Conservation (phyloP, 2,329 filamentous ascomycete genomes). For the Plectosphaerella sp. region DNA sequence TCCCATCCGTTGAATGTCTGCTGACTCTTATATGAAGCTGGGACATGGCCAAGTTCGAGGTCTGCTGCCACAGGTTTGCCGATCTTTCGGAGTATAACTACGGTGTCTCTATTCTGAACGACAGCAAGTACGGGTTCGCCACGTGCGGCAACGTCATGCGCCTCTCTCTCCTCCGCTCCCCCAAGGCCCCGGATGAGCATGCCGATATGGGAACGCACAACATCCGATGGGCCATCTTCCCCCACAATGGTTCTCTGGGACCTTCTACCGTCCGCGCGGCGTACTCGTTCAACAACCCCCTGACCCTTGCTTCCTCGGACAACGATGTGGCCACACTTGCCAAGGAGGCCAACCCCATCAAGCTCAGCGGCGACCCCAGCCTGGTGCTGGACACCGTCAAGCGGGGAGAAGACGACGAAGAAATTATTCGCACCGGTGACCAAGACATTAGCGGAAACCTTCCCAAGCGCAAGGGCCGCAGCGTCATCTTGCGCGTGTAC, state of each 20-base stretch:
- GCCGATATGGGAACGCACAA: constrained; percentile 89
- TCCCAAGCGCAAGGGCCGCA: constrained; percentile 64
- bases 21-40: constrained; percentile 42
- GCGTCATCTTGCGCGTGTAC: constrained; percentile 80
- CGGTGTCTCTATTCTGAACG: constrained; percentile 88
- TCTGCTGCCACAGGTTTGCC: constrained; percentile 92
- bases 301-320: constrained; percentile 48
- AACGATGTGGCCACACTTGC: constrained; percentile 22
- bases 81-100: constrained; percentile 85
- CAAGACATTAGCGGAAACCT: constrained; percentile 52
- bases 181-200: constrained; percentile 88
- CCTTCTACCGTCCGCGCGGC: constrained; percentile 74
- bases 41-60: constrained; percentile 98
- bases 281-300: constrained; percentile 84
- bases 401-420: constrained; percentile 83
- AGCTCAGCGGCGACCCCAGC: constrained; percentile 60
- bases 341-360: constrained; percentile 45
- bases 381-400: constrained; percentile 87
- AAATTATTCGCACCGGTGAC: constrained; percentile 63
- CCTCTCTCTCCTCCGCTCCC: constrained; percentile 76
- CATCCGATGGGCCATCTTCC: constrained; percentile 87
- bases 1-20: too few relatives aligned
- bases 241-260: constrained; percentile 70
- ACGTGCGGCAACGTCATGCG: constrained; percentile 87
- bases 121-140: constrained; percentile 94